Percentiles rank a stretch among this genome's conserved stretches.
Conservation (phyloP, 306 rosid genomes). For the Rosa persica region DNA sequence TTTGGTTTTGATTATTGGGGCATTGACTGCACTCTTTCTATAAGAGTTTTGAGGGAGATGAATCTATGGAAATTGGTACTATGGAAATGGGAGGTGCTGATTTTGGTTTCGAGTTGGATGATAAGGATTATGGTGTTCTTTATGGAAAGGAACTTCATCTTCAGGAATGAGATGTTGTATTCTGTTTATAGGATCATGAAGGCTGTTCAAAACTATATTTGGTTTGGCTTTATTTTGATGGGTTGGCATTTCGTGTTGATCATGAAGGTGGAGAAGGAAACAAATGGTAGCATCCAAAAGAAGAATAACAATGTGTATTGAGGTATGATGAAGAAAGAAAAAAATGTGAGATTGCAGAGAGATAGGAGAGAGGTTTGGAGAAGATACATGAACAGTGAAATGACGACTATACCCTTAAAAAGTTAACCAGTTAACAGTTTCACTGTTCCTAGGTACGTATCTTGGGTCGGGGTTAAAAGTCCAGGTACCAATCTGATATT, state of each 20-base stretch:
- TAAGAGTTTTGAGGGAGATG: constrained; percentile 38
- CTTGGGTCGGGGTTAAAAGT: no score
- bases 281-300: constrained; percentile 28
- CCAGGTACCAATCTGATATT: no score
- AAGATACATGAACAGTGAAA: no score
- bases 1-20: constrained; percentile 56
- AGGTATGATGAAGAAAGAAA: no score
- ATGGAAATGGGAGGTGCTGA: constrained; percentile 91
- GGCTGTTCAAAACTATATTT: constrained; percentile 71
- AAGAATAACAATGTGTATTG: no score
- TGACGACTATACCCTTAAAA: no score
- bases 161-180: constrained; percentile 71
- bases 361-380: no score
- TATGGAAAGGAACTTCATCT: constrained; percentile 68
- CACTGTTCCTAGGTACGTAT: no score
- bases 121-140: constrained; percentile 57
- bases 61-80: constrained; percentile 53
- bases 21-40: constrained; percentile 43
- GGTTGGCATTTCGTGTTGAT: constrained; percentile 76
- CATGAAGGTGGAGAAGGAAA: constrained; percentile 61
- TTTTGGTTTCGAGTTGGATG: constrained; percentile 71
- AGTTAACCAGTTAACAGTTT: no score
- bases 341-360: no score
- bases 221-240: constrained; percentile 78
- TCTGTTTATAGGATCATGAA: constrained; percentile 74